These are phyloP conservation scores for Fusarium equiseti DNA, from an alignment of 2,329 filamentous ascomycete species.

Conservation along the genomic window DNA sequence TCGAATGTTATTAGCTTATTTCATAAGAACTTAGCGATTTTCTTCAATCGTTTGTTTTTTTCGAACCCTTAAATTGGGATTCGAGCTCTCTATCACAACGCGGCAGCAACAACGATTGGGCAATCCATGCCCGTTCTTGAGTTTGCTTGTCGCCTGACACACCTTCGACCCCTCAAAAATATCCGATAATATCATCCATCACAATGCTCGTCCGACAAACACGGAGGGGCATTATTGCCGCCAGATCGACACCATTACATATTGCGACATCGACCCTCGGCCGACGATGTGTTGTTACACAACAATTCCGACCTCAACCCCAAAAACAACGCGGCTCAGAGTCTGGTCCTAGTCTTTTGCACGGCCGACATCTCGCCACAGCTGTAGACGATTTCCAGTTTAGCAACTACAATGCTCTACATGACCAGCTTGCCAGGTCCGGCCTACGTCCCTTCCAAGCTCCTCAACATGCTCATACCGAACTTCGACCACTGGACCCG, in stretches of 20 bases:
- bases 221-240: constrained; percentile 43
- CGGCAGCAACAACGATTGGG: constrained; percentile 34
- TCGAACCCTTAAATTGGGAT: background rate
- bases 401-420: constrained; percentile 43
- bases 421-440: constrained; percentile 42
- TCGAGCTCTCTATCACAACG: background rate
- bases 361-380: constrained; percentile 55
- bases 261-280: constrained; percentile 26
- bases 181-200: constrained; percentile 10
- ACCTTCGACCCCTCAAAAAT: background rate
- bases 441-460: constrained; percentile 48
- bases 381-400: constrained; percentile 56
- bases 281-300: constrained; percentile 48
- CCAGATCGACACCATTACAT: constrained; percentile 28
- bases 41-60: background rate
- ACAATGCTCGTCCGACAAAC: constrained; percentile 55
- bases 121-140: constrained; percentile 29
- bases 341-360: constrained; percentile 27
- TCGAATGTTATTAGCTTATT: background rate
- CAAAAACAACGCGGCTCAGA: constrained; percentile 45
- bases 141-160: background rate
- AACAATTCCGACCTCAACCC: constrained; percentile 46
- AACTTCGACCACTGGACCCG: constrained; percentile 59
- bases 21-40: background rate
- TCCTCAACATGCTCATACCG: constrained; percentile 47